Evolutionary conservation across 1,284 basidiomycete genomes (phyloP), one percentile per base, ranked within the genome.

Genomic region (Leccinum subfulvum): DNA sequence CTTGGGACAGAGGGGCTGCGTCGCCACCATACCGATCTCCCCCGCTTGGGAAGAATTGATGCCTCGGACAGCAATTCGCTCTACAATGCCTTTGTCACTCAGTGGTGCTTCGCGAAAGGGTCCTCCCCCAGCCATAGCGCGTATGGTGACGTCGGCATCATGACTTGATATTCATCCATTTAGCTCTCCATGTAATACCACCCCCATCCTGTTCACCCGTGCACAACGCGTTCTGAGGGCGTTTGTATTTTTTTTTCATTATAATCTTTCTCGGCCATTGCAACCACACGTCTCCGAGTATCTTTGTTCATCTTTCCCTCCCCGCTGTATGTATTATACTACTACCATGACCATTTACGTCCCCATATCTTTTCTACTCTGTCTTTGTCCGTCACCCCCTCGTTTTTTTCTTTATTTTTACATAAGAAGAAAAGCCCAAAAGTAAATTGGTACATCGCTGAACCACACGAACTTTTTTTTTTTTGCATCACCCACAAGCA

Each of bases 31-130:
- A 4, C 28, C 18, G 55, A 56, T 44, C 14, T 30, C 28, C 37
- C 62, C 49, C 11, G 26, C 13, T 55, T 41, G 16, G 58, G 23
- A 21, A 14, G 21, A 33, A 60, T 23, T 6, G 21, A 8, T 2
- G 4, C 39, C 3, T 1, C 30, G 2, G 37, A 59, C 7, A 62
- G 47, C 56, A 76, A 79, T 59, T 72, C 79, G 41, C 76, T 84
- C 33, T 89, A 89, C 65, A 81, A 88, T 61, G 84, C 86, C 39
- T 82, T 90, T 64, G 81, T 90, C 59, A 71, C 78, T 61, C 83
- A 88, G 71, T 90, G 88, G 88, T 90, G 88, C 72, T 90, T 90
- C 71, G 86, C 86, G 23, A 80, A 83, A 66, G 79, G 72, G 8
- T 60, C 73, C 4, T 56, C 73, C 0, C 51, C 59, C 21, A 51